phyloP scores from a whole-genome alignment of 2,329 filamentous ascomycete species.

The Botrytis medusae region DNA sequence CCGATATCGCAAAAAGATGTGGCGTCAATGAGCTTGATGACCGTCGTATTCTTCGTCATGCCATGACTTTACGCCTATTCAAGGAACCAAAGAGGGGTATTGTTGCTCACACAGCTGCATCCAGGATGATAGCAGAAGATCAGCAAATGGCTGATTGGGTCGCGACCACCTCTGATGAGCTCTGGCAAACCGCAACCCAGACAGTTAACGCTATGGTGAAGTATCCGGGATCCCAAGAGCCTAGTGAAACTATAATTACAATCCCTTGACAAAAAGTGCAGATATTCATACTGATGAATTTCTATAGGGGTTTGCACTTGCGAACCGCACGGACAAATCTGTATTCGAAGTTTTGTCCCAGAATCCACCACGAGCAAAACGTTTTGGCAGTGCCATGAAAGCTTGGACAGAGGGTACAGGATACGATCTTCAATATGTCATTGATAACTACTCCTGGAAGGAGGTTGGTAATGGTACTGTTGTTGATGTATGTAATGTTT shows the following conservation, averaged over 20 bases:
- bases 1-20: constrained; percentile 28
- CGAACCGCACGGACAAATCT: constrained; percentile 19
- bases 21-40: constrained; percentile 25
- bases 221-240: constrained; percentile 21
- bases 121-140: constrained; percentile 28
- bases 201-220: constrained; percentile 23
- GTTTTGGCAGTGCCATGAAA: constrained; percentile 24
- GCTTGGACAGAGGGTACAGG: constrained; percentile 17
- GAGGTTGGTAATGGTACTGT: constrained; percentile 18
- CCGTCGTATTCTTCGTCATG: constrained; percentile 29
- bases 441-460: constrained; percentile 25
- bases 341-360: constrained; percentile 15
- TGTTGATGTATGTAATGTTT: constrained; percentile 21
- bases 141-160: constrained; percentile 21
- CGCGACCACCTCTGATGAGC: background rate
- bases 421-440: constrained; percentile 13
- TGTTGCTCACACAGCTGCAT: constrained; percentile 31
- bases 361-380: constrained; percentile 13
- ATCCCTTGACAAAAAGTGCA: background rate
- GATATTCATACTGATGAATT: background rate
- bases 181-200: constrained; percentile 2
- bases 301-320: constrained; percentile 22
- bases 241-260: constrained; percentile 16
- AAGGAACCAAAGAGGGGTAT: constrained; percentile 27
- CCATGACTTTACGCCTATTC: constrained; percentile 33